Evolutionary conservation across 2,329 filamentous ascomycete species (phyloP), one percentile per base, ranked within the genome.

Genomic region (Pyrenochaeta sp.): DNA sequence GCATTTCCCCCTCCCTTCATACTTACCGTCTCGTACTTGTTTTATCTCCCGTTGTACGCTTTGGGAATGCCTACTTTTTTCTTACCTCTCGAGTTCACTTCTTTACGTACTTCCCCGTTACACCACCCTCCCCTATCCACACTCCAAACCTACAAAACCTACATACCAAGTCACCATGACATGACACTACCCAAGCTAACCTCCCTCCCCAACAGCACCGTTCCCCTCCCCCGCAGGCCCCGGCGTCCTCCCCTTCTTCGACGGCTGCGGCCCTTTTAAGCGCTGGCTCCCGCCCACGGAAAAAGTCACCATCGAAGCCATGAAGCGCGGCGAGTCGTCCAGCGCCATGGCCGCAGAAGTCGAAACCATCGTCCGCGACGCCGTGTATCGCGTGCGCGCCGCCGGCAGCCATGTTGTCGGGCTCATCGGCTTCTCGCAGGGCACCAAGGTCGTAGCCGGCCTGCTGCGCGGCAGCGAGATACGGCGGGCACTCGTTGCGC

Each of bases 201-300:
- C 11, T 6, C 10, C n/a, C 21, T 23, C 7, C n/a, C n/a, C n/a
- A n/a, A n/a, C 34, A 66, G 68, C 58, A 1, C 66, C 68, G 13
- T 68, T 66, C 48, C 52, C 60, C 31, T 63, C 59, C n/a, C 47
- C 61, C 38, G 57, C 68, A 0, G 68, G 68, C 34, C 68, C 68
- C 3, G 68, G 68, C 1, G 43, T 71, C 36, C 65, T 71, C 28
- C 68, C 68, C 24, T 68, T 70, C 53, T 71, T 71, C 53, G 67
- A 69, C 36, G 68, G 63, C 53, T 68, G 63, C 57, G 68, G 65
- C 7, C 68, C 68, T 5, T 71, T 58, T 53, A 50, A 58, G 9
- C 64, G 63, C 47, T 71, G 68, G 68, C 30, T 67, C 1, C 61
- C 57, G 1, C 48, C 55, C 5, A 32, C 29, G 2, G 56, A 61